Percentiles rank a stretch among this genome's conserved stretches.
phyloP scores from a whole-genome alignment of 2,329 filamentous ascomycete species.

The Neopestalotiopsis rosae region DNA sequence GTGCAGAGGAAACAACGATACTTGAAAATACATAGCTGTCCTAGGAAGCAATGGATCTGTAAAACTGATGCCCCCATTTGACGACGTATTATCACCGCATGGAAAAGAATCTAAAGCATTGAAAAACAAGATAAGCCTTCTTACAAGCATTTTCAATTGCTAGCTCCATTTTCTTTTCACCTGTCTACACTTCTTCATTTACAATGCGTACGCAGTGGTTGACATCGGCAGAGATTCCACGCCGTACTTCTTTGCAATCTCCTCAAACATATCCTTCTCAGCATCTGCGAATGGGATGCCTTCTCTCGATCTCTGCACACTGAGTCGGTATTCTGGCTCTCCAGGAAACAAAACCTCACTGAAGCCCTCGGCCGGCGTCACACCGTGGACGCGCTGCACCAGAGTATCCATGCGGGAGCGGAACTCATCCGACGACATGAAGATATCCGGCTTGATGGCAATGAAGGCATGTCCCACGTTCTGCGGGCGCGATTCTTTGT shows the following conservation, averaged over 20 bases:
- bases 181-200: background rate
- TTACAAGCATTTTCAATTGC: no score
- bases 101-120: no score
- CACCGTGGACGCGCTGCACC: background rate
- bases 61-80: no score
- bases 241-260: background rate
- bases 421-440: background rate
- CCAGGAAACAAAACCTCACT: background rate
- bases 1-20: no score
- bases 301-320: background rate
- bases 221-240: background rate
- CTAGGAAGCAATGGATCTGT: no score
- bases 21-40: no score
- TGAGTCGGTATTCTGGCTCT: background rate
- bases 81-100: no score
- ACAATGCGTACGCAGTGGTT: background rate
- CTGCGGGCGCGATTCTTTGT: background rate
- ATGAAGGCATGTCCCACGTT: background rate
- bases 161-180: background rate
- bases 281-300: background rate
- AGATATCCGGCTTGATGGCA: background rate
- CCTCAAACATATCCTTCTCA: background rate
- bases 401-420: background rate
- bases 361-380: background rate
- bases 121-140: no score